phyloP scores from a whole-genome alignment of 2,329 filamentous ascomycete species.

The Nothophoma quercina region DNA sequence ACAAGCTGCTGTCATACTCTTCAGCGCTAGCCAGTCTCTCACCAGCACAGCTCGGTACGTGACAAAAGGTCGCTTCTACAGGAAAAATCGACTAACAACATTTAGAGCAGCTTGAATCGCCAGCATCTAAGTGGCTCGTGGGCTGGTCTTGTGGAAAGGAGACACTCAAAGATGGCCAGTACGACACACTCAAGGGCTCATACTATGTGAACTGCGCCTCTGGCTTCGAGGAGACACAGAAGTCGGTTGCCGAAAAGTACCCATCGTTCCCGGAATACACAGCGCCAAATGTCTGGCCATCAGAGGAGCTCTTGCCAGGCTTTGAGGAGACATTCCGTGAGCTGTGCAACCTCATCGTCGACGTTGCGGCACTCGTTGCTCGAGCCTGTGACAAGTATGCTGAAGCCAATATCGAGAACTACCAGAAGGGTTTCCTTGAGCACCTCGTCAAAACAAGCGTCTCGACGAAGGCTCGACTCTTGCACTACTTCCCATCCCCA shows the following conservation, averaged over 20 bases:
- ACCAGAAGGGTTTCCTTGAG: constrained; percentile 81
- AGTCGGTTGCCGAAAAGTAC: constrained; percentile 55
- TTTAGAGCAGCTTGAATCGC: constrained; percentile 57
- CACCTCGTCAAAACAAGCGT: constrained; percentile 83
- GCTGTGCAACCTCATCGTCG: constrained; percentile 85
- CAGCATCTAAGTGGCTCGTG: constrained; percentile 65
- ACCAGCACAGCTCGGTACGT: constrained; percentile 71
- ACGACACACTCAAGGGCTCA: constrained; percentile 82
- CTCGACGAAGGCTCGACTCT: constrained; percentile 86
- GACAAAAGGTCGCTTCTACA: too few relatives aligned
- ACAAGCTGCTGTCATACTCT: constrained; percentile 80
- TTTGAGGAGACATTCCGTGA: constrained; percentile 77
- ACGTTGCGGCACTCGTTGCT: constrained; percentile 87
- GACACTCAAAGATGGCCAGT: constrained; percentile 77
- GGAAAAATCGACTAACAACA: constrained; percentile 18
- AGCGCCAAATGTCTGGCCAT: constrained; percentile 88
- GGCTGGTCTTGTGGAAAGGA: constrained; percentile 86
- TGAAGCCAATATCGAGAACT: constrained; percentile 76
- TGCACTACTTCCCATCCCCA: constrained; percentile 85
- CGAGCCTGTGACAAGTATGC: constrained; percentile 90
- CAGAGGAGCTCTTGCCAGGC: constrained; percentile 71
- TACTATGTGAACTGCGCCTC: constrained; percentile 82
- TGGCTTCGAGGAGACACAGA: constrained; percentile 67
- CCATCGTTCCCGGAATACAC: constrained; percentile 88
- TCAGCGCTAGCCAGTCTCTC: constrained; percentile 88